Evolutionary conservation across 169 alveolate species (phyloP), one percentile per base, ranked within the genome.

Genomic region (Blepharisma undulans): DNA sequence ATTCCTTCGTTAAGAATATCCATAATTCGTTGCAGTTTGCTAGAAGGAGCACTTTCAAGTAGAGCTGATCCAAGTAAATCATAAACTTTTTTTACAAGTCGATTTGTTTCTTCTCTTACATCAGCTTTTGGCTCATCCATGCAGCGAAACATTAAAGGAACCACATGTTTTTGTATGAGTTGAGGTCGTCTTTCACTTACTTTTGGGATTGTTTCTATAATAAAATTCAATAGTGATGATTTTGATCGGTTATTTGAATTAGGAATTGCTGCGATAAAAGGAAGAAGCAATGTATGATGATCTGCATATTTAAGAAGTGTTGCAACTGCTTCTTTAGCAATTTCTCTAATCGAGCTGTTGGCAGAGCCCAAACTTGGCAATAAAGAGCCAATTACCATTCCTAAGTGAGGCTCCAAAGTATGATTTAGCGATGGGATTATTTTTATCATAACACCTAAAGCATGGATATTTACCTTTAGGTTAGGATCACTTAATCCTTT

Each of bases 1-100:
- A 82, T 36, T 22, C 89, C 76, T 22, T 82, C 89, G 36, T 86
- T 86, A 2, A 86, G 29, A 25, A 86, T 86, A 27, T 86, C 90
- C 36, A 86, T 25, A 29, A 86, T 36, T 36, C 30, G 29, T 27
- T 86, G 72, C 48, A 72, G 59, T 30, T 86, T 86, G 7, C 84
- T 36, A 22, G 90, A 82, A 3, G 90, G 90, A n/a, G 72, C 90
- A 27, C n/a, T 19, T n/a, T 86, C 90, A 3, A 86, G 30, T 29
- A 86, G 72, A 6, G 25, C 90, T 25, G 80, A 18, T 4, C 84
- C 82, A 25, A 86, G 29, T 10, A 86, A 4, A 22, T 86, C 72
- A 27, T 86, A 86, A 21, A 86, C 33, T 82, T 82, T 82, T 22
- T 19, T 22, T 32, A 82, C 29, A 0, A 82, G 30, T 8, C 34